phyloP scores from a whole-genome alignment of 208 protist genomes.

The Leishmania turanica region DNA sequence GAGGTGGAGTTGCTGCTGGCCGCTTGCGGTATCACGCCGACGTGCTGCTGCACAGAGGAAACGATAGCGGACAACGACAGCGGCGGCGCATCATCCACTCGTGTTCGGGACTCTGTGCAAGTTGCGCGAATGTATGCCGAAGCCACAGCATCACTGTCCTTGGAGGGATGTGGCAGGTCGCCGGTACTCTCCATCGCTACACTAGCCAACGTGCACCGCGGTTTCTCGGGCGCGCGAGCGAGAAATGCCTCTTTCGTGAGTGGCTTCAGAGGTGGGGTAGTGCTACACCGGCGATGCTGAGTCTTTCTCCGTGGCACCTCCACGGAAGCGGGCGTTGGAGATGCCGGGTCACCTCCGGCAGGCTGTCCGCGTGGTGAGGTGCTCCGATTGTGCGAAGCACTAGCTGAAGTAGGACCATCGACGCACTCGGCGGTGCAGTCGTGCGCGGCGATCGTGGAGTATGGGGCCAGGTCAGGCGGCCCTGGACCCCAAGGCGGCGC shows the following conservation, averaged over 20 bases:
- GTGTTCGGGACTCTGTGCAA: not conserved
- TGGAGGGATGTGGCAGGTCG: not conserved
- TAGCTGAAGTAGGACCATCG: not conserved
- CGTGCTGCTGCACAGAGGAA: not conserved
- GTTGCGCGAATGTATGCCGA: not conserved
- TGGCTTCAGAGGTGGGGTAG: not conserved
- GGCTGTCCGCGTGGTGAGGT: not conserved
- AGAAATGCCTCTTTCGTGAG: not conserved
- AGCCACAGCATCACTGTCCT: not conserved
- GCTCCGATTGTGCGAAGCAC: not conserved
- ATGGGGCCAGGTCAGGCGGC: not conserved
- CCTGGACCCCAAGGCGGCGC: not conserved
- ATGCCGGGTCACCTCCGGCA: not conserved
- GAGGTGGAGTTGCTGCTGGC: not conserved
- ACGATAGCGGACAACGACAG: not conserved
- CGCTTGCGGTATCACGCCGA: not conserved
- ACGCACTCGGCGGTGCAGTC: not conserved
- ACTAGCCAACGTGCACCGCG: not conserved
- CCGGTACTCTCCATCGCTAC: not conserved
- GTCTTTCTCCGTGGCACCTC: not conserved
- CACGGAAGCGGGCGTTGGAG: not conserved
- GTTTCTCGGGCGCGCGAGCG: not conserved
- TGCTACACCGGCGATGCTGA: not conserved
- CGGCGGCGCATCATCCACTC: not conserved
- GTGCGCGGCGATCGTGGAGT: not conserved